These are phyloP conservation scores for Nothophaeocryptopus gaeumannii DNA, from an alignment of 2,329 filamentous ascomycete genomes.

Conservation along the genomic window DNA sequence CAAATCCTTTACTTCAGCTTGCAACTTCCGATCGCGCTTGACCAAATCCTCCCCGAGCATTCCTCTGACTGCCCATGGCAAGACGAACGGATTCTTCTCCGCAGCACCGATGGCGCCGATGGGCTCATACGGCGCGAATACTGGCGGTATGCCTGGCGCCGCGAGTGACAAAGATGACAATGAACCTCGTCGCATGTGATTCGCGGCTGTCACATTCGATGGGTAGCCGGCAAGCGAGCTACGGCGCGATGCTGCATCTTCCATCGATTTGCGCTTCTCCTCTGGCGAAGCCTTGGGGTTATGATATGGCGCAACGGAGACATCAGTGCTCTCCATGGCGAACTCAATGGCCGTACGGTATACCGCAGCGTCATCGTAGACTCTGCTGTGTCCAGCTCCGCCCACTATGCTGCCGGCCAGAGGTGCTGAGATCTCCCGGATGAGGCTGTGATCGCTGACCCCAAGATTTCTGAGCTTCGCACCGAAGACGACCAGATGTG, in stretches of 20 bases:
- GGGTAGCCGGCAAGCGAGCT: conserved; percentile 30
- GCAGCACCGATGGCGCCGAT: conserved; percentile 18
- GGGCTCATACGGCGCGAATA: conserved; percentile 42
- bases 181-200: conserved; percentile 34
- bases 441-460: conserved; percentile 85
- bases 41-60: conserved; percentile 89
- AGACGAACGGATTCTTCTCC: conserved; percentile 74
- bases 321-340: conserved; percentile 47
- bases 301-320: conserved; percentile 14
- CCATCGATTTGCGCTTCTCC: conserved; percentile 23
- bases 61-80: conserved; percentile 95
- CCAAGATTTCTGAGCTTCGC: conserved; percentile 93
- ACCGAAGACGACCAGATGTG: conserved; percentile 86
- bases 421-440: conserved; percentile 83
- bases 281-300: conserved; percentile 13
- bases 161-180: conserved; percentile 20
- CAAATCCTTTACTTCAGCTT: conserved; percentile 70
- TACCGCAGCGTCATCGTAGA: conserved; percentile 85
- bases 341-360: conserved; percentile 62
- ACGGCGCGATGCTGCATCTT: conserved; percentile 22
- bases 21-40: conserved; percentile 66
- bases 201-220: conserved; percentile 30
- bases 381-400: conserved; percentile 86
- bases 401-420: conserved; percentile 87
- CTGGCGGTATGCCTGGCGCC: conserved; percentile 32